Base-by-base conservation (phyloP, 2,329 filamentous ascomycete genomes). In the Trichophyton equinum region DNA sequence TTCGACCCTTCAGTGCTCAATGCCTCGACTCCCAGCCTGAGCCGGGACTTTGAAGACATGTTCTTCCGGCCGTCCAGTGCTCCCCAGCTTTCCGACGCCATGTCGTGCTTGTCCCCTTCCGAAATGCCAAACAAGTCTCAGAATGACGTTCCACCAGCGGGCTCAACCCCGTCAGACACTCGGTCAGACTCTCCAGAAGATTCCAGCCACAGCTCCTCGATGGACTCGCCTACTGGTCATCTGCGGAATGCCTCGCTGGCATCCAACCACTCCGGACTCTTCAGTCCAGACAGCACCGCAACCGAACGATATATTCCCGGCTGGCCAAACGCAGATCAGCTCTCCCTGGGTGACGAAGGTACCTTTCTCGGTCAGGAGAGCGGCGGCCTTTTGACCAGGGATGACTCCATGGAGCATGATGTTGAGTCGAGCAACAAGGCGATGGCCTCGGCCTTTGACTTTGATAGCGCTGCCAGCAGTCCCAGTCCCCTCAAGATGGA, bases 371-470 rank as follows among this genome's bases (percentile, higher is more conserved):
- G 70, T 13, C 69, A 75, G 49, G 72, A 75, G 57, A 66, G 71
- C 6, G 69, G 70, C 7, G 68, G 73, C 58, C 65, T 67, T 11
- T 67, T 70, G 9, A 66, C 76, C 59, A 71, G 75, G 60, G 66
- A 64, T 25, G 66, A 66, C 4, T 71, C 64, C 4, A 64, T 68
- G 61, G 72, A 72, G 18, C 64, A 71, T 27, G 76, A 78, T 58
- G 65, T 77, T 49, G 76, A 78, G 63, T 72, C 69, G 5, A 78
- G 75, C 61, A 78, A 78, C 62, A 74, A 72, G 63, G 75, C 74
- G 15, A 77, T 78, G 76, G 75, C 76, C 64, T 76, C 75, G 30
- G 75, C 75, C 11, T 78, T 78, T 62, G 76, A 78, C 64, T 78
- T 78, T 63, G 76, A 78, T 49, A 77, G 75, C 62, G 76, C 76